A percentile compares a stretch with the other conserved stretches of the same genome.
phyloP scores from a whole-genome alignment of 2,329 filamentous ascomycete genomes.

The Chaetomiaceae sp. region DNA sequence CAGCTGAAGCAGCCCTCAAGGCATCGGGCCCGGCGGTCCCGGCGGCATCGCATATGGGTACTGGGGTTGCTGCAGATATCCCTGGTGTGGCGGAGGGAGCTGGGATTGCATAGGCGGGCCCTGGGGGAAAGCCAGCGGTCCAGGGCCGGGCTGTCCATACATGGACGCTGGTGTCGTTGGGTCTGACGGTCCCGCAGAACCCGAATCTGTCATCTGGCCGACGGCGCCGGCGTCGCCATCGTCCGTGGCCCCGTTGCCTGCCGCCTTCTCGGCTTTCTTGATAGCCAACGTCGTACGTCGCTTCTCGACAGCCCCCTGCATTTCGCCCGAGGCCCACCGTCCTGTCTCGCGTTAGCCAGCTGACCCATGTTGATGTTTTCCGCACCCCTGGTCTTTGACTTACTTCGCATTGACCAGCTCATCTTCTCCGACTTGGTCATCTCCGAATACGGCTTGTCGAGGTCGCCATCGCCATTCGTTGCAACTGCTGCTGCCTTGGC shows the following conservation, averaged over 20 bases:
- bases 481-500: not conserved
- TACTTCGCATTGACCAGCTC: constrained; percentile 62
- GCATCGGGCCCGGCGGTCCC: constrained; percentile 1
- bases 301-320: constrained; percentile 28
- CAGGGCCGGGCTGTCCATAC: constrained; percentile 6
- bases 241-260: not conserved
- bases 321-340: constrained; percentile 27
- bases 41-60: constrained; percentile 8
- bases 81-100: not conserved
- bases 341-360: constrained; percentile 20
- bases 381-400: constrained; percentile 24
- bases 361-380: not conserved
- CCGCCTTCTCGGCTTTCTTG: constrained; percentile 26
- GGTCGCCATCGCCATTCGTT: constrained; percentile 10
- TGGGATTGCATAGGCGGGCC: constrained; percentile 1
- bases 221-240: not conserved
- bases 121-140: constrained; percentile 16
- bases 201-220: constrained; percentile 10
- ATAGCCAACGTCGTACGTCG: constrained; percentile 25
- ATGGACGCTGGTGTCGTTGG: constrained; percentile 17
- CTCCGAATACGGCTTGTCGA: constrained; percentile 51
- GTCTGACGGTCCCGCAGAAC: constrained; percentile 15
- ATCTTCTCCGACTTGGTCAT: constrained; percentile 64
- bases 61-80: constrained; percentile 12
- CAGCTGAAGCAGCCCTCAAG: not conserved